Base-by-base conservation (phyloP, 2,329 filamentous ascomycete species). In the Malbranchea zuffiana region DNA sequence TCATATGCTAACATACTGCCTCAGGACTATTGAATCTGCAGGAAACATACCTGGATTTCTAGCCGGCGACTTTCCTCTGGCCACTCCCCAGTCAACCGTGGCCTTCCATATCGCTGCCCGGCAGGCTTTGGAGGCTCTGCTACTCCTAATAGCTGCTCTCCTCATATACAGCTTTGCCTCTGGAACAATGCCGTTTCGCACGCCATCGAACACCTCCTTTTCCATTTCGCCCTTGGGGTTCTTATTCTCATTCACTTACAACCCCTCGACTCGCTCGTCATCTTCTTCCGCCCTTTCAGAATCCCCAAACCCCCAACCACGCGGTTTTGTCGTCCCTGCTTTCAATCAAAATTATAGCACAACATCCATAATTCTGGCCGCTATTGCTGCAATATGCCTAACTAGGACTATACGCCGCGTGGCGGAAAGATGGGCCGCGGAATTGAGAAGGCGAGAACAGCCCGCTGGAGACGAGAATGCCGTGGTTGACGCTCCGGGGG, bases 221-320 rank as follows among this genome's bases (percentile, higher is more conserved):
- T 52, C 56, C 16, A 47, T 56, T 24, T 51, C 58, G 27, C 51
- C 53, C 21, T 53, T 62, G 32, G 47, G 53, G 33, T 53, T 63
- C 49, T 60, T 55, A 0, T 48, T 60, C 13, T 56, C 54, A 0
- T 45, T 33, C 16, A 30, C 24, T 7, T 37, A 33, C 15, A 16
- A 25, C 6, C n/a, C n/a, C 16, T 39, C 36, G 7, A 4, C 24
- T 24, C 28, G 18, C 13, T 15, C 28, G 13, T 21, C 39, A 8
- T 24, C 16, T 17, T n/a, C 35, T 3, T 37, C 28, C 12, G 7
- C 41, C 15, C 11, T 18, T 18, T 16, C 19, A 20, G 28, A 30
- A 21, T n/a, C 31, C 15, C 29, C 26, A 11, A 12, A 33, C 6
- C 20, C 19, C 11, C 15, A 20, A 15, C 16, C 19, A 24, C 15